Evolutionary conservation across 2,329 filamentous ascomycete genomes (phyloP).

Genomic region (Alternaria brassicicola): DNA sequence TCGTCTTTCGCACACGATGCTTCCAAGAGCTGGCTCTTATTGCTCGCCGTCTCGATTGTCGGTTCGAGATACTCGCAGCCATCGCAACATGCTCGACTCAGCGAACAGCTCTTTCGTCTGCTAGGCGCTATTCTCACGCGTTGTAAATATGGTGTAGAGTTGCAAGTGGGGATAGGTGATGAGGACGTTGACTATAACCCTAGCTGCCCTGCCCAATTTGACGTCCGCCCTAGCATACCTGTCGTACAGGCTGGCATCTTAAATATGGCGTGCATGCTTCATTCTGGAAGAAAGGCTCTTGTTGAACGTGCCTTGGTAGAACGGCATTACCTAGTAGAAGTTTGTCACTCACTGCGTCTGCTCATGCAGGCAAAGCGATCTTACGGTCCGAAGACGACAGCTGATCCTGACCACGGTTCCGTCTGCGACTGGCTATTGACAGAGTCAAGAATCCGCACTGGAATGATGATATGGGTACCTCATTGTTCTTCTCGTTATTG

Average conservation of each 20-base stretch:
- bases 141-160: neutral
- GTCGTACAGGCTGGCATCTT: constrained; percentile 18
- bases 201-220: neutral
- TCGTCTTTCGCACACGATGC: constrained; percentile 17
- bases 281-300: constrained; percentile 12
- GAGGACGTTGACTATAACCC: neutral
- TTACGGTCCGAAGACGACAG: neutral
- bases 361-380: neutral
- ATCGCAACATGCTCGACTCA: neutral
- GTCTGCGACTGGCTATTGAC: neutral
- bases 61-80: constrained; percentile 31
- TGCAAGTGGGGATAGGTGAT: neutral
- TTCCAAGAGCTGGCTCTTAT: constrained; percentile 22
- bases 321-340: constrained; percentile 9
- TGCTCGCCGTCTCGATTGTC: constrained; percentile 35
- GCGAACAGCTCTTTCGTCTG: neutral
- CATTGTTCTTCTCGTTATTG: neutral
- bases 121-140: constrained; percentile 2
- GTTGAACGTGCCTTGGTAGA: constrained; percentile 6
- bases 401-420: neutral
- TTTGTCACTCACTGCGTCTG: constrained; percentile 7
- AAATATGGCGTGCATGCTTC: constrained; percentile 13
- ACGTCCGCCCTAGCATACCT: neutral
- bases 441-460: constrained; percentile 11
- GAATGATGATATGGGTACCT: constrained; percentile 15